Evolutionary conservation across 352 stramenopile genomes (phyloP).

Genomic region (Elongisporangium senticosum): DNA sequence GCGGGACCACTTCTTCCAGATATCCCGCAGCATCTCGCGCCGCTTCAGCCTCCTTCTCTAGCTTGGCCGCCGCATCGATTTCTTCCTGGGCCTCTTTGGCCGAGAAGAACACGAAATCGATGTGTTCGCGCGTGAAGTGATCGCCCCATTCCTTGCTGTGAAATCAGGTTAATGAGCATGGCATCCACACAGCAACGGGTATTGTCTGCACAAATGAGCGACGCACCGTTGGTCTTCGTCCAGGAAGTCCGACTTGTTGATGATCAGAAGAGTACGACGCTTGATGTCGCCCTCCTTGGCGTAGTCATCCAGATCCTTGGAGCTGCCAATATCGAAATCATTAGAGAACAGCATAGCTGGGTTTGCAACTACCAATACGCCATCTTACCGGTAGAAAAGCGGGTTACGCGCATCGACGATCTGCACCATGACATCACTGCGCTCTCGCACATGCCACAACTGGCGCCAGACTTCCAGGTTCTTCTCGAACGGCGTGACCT

Average conservation of each 20-base stretch:
- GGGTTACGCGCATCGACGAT: slow-evolving; percentile 99
- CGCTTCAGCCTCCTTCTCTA: slow-evolving; percentile 30
- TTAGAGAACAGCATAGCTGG: neutral
- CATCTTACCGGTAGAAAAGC: slow-evolving; percentile 91
- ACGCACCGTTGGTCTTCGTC: slow-evolving; percentile 84
- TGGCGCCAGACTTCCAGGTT: slow-evolving; percentile 99
- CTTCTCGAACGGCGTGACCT: slow-evolving; percentile 99
- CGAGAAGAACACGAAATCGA: slow-evolving; percentile 98
- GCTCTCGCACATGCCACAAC: slow-evolving; percentile 98
- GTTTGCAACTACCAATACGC: neutral
- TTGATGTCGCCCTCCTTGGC: slow-evolving; percentile 86
- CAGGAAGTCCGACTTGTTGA: slow-evolving; percentile 99
- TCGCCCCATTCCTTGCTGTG: slow-evolving; percentile 87
- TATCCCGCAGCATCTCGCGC: slow-evolving; percentile 24
- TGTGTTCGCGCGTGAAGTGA: slow-evolving; percentile 90
- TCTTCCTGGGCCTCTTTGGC: slow-evolving; percentile 93
- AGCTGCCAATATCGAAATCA: slow-evolving; percentile 38
- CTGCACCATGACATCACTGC: slow-evolving; percentile 96
- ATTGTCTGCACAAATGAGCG: neutral
- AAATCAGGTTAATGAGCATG: neutral
- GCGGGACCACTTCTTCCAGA: slow-evolving; percentile 17
- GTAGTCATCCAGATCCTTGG: slow-evolving; percentile 94
- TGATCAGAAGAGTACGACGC: slow-evolving; percentile 93
- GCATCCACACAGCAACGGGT: neutral
- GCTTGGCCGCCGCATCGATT: slow-evolving; percentile 79